Evolutionary conservation across 1,284 basidiomycete genomes (phyloP).

Genomic region (Leccinum angustisporum): DNA sequence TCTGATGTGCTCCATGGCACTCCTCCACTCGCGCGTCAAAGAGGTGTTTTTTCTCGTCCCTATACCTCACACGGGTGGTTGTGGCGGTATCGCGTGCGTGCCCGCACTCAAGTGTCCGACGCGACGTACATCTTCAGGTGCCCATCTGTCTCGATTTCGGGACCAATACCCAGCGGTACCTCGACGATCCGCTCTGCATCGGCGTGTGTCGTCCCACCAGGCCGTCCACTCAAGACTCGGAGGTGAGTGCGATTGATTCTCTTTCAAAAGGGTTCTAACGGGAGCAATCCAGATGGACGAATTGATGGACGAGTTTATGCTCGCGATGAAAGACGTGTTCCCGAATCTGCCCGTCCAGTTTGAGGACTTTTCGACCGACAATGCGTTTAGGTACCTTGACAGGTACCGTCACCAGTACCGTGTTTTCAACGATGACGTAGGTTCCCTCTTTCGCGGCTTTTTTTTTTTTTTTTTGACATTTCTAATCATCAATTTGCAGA

Average conservation of each 20-base stretch:
- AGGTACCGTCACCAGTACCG: slow-evolving; percentile 60
- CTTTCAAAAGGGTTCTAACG: slow-evolving; percentile 2
- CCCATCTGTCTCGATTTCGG: slow-evolving; percentile 80
- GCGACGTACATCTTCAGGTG: slow-evolving; percentile 27
- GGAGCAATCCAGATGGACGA: slow-evolving; percentile 52
- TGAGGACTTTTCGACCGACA: slow-evolving; percentile 78
- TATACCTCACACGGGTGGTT: slow-evolving; percentile 74
- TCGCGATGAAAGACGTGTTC: slow-evolving; percentile 63
- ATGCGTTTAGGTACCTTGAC: slow-evolving; percentile 73
- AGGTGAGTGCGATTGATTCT: slow-evolving; percentile 33
- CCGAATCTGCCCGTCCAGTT: slow-evolving; percentile 80
- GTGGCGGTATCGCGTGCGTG: slow-evolving; percentile 67
- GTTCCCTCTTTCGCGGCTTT: slow-evolving; percentile 19
- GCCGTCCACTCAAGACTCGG: slow-evolving; percentile 43
- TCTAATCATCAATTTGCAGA: slow-evolving; percentile 36
- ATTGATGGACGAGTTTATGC: slow-evolving; percentile 85
- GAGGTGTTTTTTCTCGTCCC: slow-evolving; percentile 76
- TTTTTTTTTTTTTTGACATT: not conserved
- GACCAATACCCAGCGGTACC: slow-evolving; percentile 73
- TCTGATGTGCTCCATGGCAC: slow-evolving; percentile 93
- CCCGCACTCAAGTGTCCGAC: slow-evolving; percentile 42
- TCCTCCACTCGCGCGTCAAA: slow-evolving; percentile 87
- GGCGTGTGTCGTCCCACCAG: slow-evolving; percentile 63
- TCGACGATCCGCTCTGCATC: slow-evolving; percentile 81
- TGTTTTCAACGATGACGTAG: slow-evolving; percentile 82